Evolutionary conservation across 2,329 filamentous ascomycete species (phyloP).

Genomic region (Paracamarosporium sp.): DNA sequence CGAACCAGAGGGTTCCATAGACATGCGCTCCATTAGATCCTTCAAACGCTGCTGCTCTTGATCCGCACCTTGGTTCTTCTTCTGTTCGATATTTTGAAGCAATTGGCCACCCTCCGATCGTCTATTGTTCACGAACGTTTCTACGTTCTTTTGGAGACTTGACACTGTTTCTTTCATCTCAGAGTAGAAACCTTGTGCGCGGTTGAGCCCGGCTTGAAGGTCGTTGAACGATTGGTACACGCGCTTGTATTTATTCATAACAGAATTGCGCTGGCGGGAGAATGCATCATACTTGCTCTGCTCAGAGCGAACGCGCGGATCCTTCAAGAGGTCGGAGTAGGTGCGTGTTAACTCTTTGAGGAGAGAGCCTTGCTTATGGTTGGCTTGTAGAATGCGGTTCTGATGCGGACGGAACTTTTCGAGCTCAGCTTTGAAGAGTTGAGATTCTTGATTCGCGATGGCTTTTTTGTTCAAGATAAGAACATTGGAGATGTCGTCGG

Average conservation of each 20-base stretch:
- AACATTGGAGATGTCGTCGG: constrained; percentile 96
- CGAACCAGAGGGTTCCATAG: constrained; percentile 67
- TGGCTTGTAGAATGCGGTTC: constrained; percentile 87
- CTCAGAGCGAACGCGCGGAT: constrained; percentile 90
- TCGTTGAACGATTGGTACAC: constrained; percentile 93
- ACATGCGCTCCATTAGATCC: constrained; percentile 94
- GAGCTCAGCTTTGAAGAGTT: constrained; percentile 94
- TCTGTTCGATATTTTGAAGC: constrained; percentile 84
- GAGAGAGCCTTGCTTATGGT: constrained; percentile 90
- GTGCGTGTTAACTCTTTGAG: constrained; percentile 93
- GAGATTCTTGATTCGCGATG: constrained; percentile 87
- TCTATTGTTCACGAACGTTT: constrained; percentile 94
- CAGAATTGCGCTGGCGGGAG: constrained; percentile 79
- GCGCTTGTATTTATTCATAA: constrained; percentile 86
- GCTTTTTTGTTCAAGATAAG: constrained; percentile 98
- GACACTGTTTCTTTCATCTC: constrained; percentile 97
- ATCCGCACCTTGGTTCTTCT: constrained; percentile 75
- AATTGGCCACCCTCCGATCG: constrained; percentile 90
- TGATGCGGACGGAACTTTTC: constrained; percentile 97
- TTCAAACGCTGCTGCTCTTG: constrained; percentile 84
- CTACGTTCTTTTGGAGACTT: constrained; percentile 92
- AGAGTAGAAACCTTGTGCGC: constrained; percentile 90
- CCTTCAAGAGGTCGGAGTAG: constrained; percentile 88
- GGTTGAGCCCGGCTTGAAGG: constrained; percentile 81
- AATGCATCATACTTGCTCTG: constrained; percentile 94